Base-by-base conservation (phyloP, 176 grass and related monocot genomes). In the Carex littledalei region DNA sequence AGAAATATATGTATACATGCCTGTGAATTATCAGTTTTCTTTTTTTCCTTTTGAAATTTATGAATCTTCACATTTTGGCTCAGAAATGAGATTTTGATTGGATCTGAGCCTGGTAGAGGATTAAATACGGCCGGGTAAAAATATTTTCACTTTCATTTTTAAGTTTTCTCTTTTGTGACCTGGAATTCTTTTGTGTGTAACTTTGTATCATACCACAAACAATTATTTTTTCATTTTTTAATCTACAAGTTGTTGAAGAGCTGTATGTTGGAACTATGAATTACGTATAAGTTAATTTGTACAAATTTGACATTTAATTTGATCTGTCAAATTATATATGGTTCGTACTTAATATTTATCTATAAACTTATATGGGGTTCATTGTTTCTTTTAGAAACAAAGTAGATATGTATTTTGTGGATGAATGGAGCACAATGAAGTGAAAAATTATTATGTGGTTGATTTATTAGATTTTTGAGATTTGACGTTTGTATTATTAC, bases 41-140 rank as follows among this genome's bases (percentile, higher is more conserved):
- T 63, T 73, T 74, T 37, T 37, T 0, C 34, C 22, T 65, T 85
- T 77, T 69, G 52, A 84, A 67, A 41, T 67, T 72, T 61, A 76
- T 32, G 14, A 16, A 24, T 78, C 74, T 78, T 78, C 74, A 59
- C 55, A 47, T 41, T 45, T 85, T 53, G 67, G 71, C 84, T 85
- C 34, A 31, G 57, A 84, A 84, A 73, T 59, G 68, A 77, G 29
- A 85, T 85, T 85, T 85, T 85, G 64, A 85, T 45, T 85, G 81
- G 43, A 67, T 68, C 43, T 67, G 58, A 31, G 81, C 81, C 64
- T 67, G 43, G 18, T 49, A 34, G 63, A 83, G 45, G 81, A 52
- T 67, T 26, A 53, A 64, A 53, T 53, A 83, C 52, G 15, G 15
- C 52, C 5, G 13, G 74, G 74, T 32, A 50, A 74, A 18, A 10